Conservation (phyloP, 345 rosid species). For the Barbarea vulgaris region DNA sequence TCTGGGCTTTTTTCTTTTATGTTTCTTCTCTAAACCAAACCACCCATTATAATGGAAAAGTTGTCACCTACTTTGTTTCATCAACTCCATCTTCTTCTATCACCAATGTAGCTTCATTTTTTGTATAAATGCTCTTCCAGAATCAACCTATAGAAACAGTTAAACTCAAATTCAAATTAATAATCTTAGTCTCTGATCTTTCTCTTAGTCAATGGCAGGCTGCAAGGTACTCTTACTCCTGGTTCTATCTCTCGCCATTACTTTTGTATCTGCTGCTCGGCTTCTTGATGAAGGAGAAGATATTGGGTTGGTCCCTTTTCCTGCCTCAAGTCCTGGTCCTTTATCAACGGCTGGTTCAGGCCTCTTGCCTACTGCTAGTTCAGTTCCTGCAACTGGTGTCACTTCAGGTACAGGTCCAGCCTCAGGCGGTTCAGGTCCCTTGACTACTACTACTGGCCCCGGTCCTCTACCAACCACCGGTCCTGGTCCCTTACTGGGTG, state of each 20-base stretch:
- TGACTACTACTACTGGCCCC: conserved; percentile 14
- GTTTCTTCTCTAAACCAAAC: conserved; percentile 39
- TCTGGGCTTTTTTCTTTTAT: not conserved
- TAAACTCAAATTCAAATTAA: conserved; percentile 1
- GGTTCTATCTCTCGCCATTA: conserved; percentile 42
- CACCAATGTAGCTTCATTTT: not conserved
- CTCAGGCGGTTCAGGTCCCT: conserved; percentile 21
- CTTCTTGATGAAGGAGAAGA: conserved; percentile 48
- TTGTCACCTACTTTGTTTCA: conserved; percentile 44
- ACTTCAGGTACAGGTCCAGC: conserved; percentile 24
- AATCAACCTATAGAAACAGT: conserved; percentile 22
- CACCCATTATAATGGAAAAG: conserved; percentile 33
- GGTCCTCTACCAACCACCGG: conserved; percentile 31
- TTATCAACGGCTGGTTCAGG: conserved; percentile 32
- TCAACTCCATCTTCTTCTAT: conserved; percentile 40
- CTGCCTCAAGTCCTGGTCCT: conserved; percentile 34
- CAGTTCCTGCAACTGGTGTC: conserved; percentile 28
- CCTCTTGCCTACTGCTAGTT: conserved; percentile 24
- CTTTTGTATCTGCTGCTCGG: conserved; percentile 37
- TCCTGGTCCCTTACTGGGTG: conserved; percentile 47
- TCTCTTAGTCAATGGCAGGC: conserved; percentile 40
- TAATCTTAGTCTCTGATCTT: conserved; percentile 9
- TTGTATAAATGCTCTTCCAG: conserved; percentile 9
- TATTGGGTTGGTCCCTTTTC: conserved; percentile 38
- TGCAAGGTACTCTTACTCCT: conserved; percentile 24